Base-by-base conservation (phyloP, 2,329 filamentous ascomycete species). In the Fusarium hainanense region DNA sequence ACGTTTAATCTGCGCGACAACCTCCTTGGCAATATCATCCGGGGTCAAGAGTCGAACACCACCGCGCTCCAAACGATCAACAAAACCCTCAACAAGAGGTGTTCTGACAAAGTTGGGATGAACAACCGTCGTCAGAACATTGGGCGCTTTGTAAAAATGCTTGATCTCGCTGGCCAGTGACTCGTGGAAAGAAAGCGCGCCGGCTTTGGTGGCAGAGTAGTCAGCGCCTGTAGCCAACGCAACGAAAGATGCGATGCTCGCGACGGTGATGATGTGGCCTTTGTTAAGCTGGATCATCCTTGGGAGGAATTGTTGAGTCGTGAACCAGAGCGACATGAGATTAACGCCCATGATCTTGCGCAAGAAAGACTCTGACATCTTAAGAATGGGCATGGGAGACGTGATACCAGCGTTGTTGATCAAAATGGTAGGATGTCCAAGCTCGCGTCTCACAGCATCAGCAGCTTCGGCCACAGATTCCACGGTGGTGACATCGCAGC, bases 351-450 rank as follows among this genome's bases (percentile, higher is more conserved):
- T 92, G 51, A 89, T 90, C 65, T 87, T 87, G 20, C 85, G 85
- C 56, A 91, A 82, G 66, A 88, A 85, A 13, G 81, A 82, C 63
- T 89, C 85, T 0, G 84, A 82, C 44, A 83, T 79, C 25, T 85
- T 82, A 51, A 93, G 84, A 69, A 93, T 86, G 13, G 84, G 83
- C 64, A 85, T 85, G 46, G 88, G 88, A 48, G 83, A 83, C 12
- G 85, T 86, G 47, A 90, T 84, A 64, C 90, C 90, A 7, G 90
- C 90, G 74, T 92, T 92, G 81, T 92, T 92, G 81, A 92, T 89
- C 4, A 93, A 83, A 58, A 93, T 83, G 0, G 90, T 91, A 0
- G 91, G 90, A 50, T 86, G 76, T 23, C 90, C 90, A 32, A 91
- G 79, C 6, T 80, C 76, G 11, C 76, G 68, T 4, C 79, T 77